Evolutionary conservation across 306 rosid species (phyloP).

Genomic region (Vigna trinervia): DNA sequence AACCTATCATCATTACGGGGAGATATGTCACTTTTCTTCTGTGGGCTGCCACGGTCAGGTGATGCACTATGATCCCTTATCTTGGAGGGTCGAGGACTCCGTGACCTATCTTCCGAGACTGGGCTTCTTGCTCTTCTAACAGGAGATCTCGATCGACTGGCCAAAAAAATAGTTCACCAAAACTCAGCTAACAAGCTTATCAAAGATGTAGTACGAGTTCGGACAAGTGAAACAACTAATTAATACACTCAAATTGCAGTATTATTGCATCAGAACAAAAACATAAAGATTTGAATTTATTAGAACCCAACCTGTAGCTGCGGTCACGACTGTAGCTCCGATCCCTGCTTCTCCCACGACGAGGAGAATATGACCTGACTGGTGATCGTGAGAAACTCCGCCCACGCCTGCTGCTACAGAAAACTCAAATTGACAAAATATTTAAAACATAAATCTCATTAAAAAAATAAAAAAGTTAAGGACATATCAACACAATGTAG

Average conservation of each 20-base stretch:
- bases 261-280: too few relatives aligned
- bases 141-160: constrained; percentile 81
- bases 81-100: constrained; percentile 58
- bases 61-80: constrained; percentile 60
- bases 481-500: too few relatives aligned
- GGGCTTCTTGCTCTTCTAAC: constrained; percentile 62
- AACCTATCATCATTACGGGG: constrained; percentile 61
- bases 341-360: constrained; percentile 70
- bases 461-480: too few relatives aligned
- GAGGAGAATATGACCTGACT: constrained; percentile 60
- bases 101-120: constrained; percentile 58
- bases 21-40: constrained; percentile 49
- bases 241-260: not conserved
- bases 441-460: too few relatives aligned
- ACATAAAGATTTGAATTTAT: too few relatives aligned
- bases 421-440: too few relatives aligned
- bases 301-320: constrained; percentile 64
- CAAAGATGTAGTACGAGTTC: not conserved
- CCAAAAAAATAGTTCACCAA: constrained; percentile 9
- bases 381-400: constrained; percentile 60
- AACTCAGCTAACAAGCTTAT: constrained; percentile 11
- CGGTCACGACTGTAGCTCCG: constrained; percentile 77
- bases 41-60: constrained; percentile 63
- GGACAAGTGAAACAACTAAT: not conserved
- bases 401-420: constrained; percentile 43